These are phyloP conservation scores for Ustilaginoidea virens DNA, from an alignment of 2,329 filamentous ascomycete species.

Conservation along the genomic window DNA sequence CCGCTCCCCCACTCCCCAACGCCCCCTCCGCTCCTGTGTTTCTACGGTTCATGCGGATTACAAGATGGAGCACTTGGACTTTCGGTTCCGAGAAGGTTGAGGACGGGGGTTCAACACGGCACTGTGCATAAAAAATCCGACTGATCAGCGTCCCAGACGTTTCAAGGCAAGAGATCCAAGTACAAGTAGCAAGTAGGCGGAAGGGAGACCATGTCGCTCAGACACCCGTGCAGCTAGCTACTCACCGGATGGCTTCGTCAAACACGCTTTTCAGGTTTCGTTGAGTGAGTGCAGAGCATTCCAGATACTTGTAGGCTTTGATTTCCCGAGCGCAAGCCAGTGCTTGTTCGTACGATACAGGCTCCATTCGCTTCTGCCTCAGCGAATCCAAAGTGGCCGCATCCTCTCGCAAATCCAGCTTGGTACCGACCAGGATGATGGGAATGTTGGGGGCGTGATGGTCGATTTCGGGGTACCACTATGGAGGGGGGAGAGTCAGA, in stretches of 20 bases:
- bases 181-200: no score
- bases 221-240: conserved; percentile 7
- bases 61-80: conserved; percentile 54
- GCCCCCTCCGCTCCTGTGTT: no score
- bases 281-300: conserved; percentile 94
- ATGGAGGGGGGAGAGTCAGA: neutral
- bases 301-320: conserved; percentile 89
- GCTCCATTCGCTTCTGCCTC: conserved; percentile 85
- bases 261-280: conserved; percentile 97
- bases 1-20: no score
- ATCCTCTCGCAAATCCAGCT: conserved; percentile 90
- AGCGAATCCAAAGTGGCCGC: conserved; percentile 66
- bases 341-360: conserved; percentile 68
- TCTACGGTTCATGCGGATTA: no score
- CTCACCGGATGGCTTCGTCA: conserved; percentile 93
- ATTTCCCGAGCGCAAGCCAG: conserved; percentile 85
- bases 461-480: conserved; percentile 98
- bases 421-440: conserved; percentile 93
- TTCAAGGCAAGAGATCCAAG: no score
- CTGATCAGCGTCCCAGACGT: neutral
- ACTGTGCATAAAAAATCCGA: conserved; percentile 21
- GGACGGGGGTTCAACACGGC: conserved; percentile 58
- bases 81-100: conserved; percentile 41
- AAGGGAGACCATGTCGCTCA: neutral
- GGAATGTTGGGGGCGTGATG: conserved; percentile 91